Percentiles rank a stretch among this genome's conserved stretches.
These are phyloP conservation scores for Eutypella sp. DNA, from an alignment of 2,329 filamentous ascomycete genomes.

Conservation along the genomic window DNA sequence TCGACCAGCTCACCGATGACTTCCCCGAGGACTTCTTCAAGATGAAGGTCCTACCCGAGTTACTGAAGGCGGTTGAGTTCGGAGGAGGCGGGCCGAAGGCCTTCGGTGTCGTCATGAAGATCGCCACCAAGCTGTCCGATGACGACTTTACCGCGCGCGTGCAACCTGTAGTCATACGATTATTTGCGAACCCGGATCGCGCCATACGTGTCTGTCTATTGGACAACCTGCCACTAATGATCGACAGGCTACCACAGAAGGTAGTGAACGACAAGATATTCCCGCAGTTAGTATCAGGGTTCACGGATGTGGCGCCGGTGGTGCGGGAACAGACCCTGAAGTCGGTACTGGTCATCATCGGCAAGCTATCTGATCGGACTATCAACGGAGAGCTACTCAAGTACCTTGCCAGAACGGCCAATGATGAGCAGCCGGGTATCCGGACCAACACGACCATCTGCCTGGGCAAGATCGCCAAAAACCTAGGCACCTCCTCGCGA, in stretches of 20 bases:
- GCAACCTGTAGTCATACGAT: constrained; percentile 77
- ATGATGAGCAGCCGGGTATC: constrained; percentile 95
- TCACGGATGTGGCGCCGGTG: constrained; percentile 84
- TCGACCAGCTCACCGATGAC: constrained; percentile 83
- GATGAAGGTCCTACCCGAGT: constrained; percentile 89
- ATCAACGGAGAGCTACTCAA: constrained; percentile 91
- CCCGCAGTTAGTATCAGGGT: constrained; percentile 92
- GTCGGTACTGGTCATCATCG: constrained; percentile 79
- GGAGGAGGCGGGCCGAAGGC: constrained; percentile 92
- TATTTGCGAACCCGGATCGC: constrained; percentile 88
- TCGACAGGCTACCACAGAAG: constrained; percentile 82
- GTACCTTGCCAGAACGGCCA: constrained; percentile 90
- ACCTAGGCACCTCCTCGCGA: constrained; percentile 71
- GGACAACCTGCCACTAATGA: constrained; percentile 85
- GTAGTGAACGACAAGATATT: constrained; percentile 96
- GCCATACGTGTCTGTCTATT: constrained; percentile 87
- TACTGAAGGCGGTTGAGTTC: constrained; percentile 98
- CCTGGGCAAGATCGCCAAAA: constrained; percentile 89
- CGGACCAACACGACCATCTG: constrained; percentile 98
- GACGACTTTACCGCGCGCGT: constrained; percentile 87
- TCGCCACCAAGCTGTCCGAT: constrained; percentile 76
- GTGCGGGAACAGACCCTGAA: constrained; percentile 96
- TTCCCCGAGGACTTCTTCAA: constrained; percentile 98
- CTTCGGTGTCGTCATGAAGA: constrained; percentile 83
- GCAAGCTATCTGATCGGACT: constrained; percentile 84